These are phyloP conservation scores for Penicillium verhagenii DNA, from an alignment of 495 filamentous ascomycete species.

Conservation along the genomic window DNA sequence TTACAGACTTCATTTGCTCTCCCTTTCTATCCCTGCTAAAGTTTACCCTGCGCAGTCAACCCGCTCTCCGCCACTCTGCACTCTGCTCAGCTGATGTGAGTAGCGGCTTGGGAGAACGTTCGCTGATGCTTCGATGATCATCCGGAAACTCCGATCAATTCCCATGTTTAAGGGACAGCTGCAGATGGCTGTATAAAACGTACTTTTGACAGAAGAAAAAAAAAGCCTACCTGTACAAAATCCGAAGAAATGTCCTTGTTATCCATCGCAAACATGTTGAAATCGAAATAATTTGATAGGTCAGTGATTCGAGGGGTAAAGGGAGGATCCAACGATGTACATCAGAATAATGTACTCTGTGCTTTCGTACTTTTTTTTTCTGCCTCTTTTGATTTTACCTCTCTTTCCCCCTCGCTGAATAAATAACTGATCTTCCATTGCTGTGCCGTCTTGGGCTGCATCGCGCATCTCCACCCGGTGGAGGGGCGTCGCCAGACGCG, in stretches of 20 bases:
- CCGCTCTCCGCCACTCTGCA: constrained; percentile 21
- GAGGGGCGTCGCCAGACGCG: constrained; percentile 23
- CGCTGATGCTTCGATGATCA: constrained; percentile 23
- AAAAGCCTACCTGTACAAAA: background rate
- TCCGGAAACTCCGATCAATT: constrained; percentile 15
- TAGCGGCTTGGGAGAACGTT: constrained; percentile 11
- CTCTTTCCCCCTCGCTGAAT: background rate
- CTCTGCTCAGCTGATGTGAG: constrained; percentile 14
- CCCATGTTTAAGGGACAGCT: no score
- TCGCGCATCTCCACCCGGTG: constrained; percentile 15
- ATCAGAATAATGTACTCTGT: background rate
- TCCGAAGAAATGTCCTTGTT: background rate
- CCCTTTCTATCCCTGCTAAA: background rate
- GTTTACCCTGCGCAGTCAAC: background rate
- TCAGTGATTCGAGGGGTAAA: constrained; percentile 1
- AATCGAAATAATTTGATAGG: background rate
- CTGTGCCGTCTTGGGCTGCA: constrained; percentile 5
- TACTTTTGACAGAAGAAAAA: background rate
- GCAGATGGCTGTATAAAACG: background rate
- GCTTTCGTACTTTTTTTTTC: background rate
- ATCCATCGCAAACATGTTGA: background rate
- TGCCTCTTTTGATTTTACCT: background rate
- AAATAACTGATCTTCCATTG: constrained; percentile 4
- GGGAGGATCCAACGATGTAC: background rate
- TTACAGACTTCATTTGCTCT: no score